Conservation (phyloP, 371 early-diverging fungal species). For the Syncephalastrum racemosum region DNA sequence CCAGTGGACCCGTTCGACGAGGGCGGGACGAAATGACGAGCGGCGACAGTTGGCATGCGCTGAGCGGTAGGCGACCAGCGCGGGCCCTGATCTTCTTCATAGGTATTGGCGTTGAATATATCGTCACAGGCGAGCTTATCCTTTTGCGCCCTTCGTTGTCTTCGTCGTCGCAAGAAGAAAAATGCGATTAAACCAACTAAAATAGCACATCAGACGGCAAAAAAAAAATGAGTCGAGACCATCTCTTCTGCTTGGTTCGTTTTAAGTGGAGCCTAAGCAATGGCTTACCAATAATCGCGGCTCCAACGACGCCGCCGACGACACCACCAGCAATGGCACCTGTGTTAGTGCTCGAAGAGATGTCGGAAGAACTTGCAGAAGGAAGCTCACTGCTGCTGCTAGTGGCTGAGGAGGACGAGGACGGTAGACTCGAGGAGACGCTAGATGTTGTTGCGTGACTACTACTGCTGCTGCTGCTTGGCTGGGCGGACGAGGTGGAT, state of each 20-base stretch:
- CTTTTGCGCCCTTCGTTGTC: not conserved
- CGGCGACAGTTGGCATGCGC: no score
- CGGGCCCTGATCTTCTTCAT: slow-evolving; percentile 1
- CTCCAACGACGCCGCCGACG: slow-evolving; percentile 14
- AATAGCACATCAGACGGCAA: not conserved
- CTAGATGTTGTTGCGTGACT: no score
- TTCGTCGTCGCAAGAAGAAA: slow-evolving; percentile 7
- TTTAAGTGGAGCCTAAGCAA: not conserved
- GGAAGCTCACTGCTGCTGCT: no score
- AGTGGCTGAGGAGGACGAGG: no score
- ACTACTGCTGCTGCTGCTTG: no score
- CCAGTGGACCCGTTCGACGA: no score
- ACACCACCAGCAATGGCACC: slow-evolving; percentile 21
- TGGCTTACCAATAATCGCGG: slow-evolving; percentile 12
- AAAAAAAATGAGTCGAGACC: not conserved
- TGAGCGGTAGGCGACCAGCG: slow-evolving; percentile 1
- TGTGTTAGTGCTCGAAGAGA: slow-evolving; percentile 6
- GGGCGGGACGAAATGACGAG: no score
- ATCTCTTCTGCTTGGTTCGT: not conserved
- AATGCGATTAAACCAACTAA: slow-evolving; percentile 10
- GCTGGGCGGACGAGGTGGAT: no score
- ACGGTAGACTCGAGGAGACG: no score
- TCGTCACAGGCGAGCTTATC: slow-evolving; percentile 8
- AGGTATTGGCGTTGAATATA: slow-evolving; percentile 2
- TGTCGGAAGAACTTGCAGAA: no score